Base-by-base conservation (phyloP, 1,284 basidiomycete species). In the Testicularia cyperi region DNA sequence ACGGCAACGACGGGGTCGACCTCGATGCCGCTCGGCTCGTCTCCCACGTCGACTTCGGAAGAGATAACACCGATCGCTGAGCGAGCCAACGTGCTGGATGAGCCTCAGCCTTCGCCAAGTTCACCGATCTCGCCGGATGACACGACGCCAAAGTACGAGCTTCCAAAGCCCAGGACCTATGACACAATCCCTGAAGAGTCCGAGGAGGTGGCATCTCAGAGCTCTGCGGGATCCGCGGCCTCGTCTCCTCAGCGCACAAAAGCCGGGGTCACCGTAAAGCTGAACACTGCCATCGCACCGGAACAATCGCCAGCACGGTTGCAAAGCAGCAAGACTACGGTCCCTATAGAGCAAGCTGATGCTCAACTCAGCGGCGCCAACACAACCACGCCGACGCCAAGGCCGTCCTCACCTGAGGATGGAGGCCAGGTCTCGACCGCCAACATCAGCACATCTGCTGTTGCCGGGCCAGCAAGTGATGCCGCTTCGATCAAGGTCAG, bases 141-240 rank as follows among this genome's bases (percentile, higher is more conserved):
- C 16, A 12, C 38, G 13, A 53, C 56, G 1, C 49, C 56, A 7
- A 44, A 49, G 37, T 49, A 45, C 34, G 56, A 60, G 39, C 26
- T 43, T 27, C 29, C 38, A 6, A 26, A 31, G 21, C 28, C 44
- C 15, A 45, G 57, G 18, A 30, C 41, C 10, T 46, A 61, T 18
- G 57, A 61, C 20, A 61, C 57, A 4, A 61, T 61, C 16, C 44
- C 42, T 2, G 57, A 61, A 26, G 57, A 61, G 29, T 42, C 45
- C 27, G 57, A 61, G 28, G 57, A 61, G n/a, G 49, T n/a, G n/a
- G 43, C 41, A 48, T 36, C 38, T 60, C 56, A 4, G 56, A 60
- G n/a, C n/a, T n/a, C n/a, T n/a, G n/a, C n/a, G n/a, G n/a, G n/a
- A n/a, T n/a, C n/a, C n/a, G n/a, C n/a, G n/a, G n/a, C n/a, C n/a